These are phyloP conservation scores for Dactylella cylindrospora DNA, from an alignment of 2,329 filamentous ascomycete species.

Conservation along the genomic window DNA sequence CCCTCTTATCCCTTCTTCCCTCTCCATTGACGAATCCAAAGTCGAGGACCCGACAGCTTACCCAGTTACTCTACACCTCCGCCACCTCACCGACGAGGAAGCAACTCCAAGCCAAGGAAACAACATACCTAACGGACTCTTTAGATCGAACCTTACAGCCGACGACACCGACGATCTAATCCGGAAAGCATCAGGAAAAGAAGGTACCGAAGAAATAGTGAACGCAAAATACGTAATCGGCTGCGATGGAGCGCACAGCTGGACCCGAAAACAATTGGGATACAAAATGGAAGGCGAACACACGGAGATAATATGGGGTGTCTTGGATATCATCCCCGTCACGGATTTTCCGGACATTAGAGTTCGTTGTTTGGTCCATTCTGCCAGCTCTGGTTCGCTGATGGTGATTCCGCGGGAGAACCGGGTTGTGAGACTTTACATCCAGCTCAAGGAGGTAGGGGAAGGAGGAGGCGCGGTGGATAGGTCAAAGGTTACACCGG, in stretches of 20 bases:
- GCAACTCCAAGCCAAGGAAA: slow-evolving; percentile 56
- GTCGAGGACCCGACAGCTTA: slow-evolving; percentile 59
- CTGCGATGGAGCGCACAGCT: slow-evolving; percentile 68
- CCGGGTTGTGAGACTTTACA: slow-evolving; percentile 65
- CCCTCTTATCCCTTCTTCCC: slow-evolving; percentile 60
- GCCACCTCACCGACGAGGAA: slow-evolving; percentile 62
- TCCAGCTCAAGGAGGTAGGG: slow-evolving; percentile 61
- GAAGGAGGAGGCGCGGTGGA: slow-evolving; percentile 58
- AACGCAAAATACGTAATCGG: slow-evolving; percentile 67
- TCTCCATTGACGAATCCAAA: slow-evolving; percentile 59
- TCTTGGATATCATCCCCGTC: slow-evolving; percentile 58
- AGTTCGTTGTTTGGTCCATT: slow-evolving; percentile 55
- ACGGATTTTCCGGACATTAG: slow-evolving; percentile 58
- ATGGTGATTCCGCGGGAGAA: slow-evolving; percentile 68
- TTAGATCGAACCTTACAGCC: slow-evolving; percentile 61
- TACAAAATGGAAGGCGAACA: slow-evolving; percentile 61
- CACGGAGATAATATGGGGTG: slow-evolving; percentile 59
- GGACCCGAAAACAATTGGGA: slow-evolving; percentile 63
- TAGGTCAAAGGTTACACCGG: slow-evolving; percentile 64
- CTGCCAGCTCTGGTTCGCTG: slow-evolving; percentile 59
- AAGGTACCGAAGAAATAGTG: slow-evolving; percentile 54
- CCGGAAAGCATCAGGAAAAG: slow-evolving; percentile 48
- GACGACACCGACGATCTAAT: slow-evolving; percentile 57
- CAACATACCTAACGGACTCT: slow-evolving; percentile 58
- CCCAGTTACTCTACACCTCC: slow-evolving; percentile 63